Percentiles rank a stretch among this genome's conserved stretches.
Conservation (phyloP, 495 filamentous ascomycete genomes). For the Aspergillus sclerotioniger region DNA sequence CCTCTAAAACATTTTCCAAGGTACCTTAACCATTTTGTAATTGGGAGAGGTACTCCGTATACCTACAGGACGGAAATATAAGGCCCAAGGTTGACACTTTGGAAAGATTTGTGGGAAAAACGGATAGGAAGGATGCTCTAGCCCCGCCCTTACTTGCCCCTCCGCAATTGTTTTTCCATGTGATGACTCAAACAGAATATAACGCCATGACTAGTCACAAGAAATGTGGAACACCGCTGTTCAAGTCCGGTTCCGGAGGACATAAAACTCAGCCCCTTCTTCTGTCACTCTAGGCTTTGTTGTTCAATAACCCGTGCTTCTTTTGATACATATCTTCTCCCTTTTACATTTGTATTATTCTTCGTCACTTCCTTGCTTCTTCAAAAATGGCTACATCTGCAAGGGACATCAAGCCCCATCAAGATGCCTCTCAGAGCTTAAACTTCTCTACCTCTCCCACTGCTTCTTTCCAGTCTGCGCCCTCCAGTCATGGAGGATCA, state of each 20-base stretch:
- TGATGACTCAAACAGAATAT: slow-evolving; percentile 10
- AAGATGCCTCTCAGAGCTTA: slow-evolving; percentile 46
- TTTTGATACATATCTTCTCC: neutral
- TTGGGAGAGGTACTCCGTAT: too few relatives aligned
- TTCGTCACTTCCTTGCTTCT: neutral
- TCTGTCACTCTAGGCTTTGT: neutral
- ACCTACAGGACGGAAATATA: too few relatives aligned
- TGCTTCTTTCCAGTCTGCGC: slow-evolving; percentile 62
- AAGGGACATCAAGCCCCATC: slow-evolving; percentile 32
- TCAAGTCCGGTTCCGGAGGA: slow-evolving; percentile 13
- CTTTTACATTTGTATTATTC: slow-evolving; percentile 1
- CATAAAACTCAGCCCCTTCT: slow-evolving; percentile 3
- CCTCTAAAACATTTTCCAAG: too few relatives aligned
- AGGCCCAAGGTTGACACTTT: too few relatives aligned
- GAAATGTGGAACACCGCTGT: slow-evolving; percentile 2
- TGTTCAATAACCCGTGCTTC: neutral
- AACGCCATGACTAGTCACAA: neutral
- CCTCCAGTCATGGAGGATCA: slow-evolving; percentile 46
- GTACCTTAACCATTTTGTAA: too few relatives aligned
- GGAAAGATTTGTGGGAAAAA: too few relatives aligned
- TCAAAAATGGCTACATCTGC: slow-evolving; percentile 19
- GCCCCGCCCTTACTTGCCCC: slow-evolving; percentile 17
- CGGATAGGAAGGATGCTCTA: neutral
- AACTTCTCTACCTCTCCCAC: slow-evolving; percentile 61
- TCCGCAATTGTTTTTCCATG: slow-evolving; percentile 3